Evolutionary conservation across 1,139 yeast genomes (phyloP).

Genomic region (Candida smagusa): DNA sequence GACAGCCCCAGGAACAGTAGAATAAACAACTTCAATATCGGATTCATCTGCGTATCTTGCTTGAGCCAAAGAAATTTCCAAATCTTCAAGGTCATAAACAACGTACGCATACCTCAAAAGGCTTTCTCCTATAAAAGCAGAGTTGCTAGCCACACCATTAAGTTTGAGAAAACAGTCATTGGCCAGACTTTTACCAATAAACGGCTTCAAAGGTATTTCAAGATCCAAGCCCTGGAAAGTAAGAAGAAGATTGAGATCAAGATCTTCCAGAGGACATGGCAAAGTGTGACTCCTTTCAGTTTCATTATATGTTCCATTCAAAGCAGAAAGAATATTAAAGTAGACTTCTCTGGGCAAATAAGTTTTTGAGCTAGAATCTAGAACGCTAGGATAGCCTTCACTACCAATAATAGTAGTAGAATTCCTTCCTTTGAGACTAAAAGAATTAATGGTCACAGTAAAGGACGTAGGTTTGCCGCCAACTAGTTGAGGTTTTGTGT

Average conservation of each 20-base stretch:
- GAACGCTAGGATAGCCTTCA: conserved; percentile 16
- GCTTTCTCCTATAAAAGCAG: conserved; percentile 17
- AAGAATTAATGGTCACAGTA: too few species aligned
- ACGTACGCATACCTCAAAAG: conserved; percentile 19
- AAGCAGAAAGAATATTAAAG: conserved; percentile 14
- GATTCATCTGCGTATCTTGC: conserved; percentile 11
- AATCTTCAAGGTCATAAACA: conserved; percentile 19
- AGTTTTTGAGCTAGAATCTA: conserved; percentile 39
- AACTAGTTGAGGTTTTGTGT: too few species aligned
- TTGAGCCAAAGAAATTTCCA: conserved; percentile 18
- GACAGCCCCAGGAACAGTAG: conserved; percentile 45
- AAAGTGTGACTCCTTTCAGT: conserved; percentile 28
- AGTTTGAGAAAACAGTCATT: conserved; percentile 19
- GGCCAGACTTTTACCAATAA: conserved; percentile 13
- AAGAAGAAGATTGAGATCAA: conserved; percentile 25
- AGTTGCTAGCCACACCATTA: conserved; percentile 10
- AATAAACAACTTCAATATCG: conserved; percentile 25
- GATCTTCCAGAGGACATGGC: conserved; percentile 16
- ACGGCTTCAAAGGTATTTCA: conserved; percentile 43
- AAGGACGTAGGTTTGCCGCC: too few species aligned
- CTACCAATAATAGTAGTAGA: neutral
- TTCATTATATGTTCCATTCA: conserved; percentile 29
- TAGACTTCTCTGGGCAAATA: conserved; percentile 20
- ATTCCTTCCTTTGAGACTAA: neutral
- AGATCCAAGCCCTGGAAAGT: conserved; percentile 54